phyloP scores from a whole-genome alignment of 192 early-diverging fungal genomes.

The Umbelopsis ramanniana region DNA sequence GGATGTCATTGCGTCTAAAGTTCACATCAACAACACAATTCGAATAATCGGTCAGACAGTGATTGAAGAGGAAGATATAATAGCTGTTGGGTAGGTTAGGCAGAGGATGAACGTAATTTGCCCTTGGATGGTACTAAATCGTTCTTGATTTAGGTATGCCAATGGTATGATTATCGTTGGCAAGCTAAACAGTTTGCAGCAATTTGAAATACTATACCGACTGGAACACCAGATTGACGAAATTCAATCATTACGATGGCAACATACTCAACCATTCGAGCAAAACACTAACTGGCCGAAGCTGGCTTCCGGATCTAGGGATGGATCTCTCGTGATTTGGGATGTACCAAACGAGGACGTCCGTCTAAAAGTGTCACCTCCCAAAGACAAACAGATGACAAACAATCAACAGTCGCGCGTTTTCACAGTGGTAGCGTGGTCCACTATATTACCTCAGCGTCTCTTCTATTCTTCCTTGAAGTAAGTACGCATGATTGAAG shows the following conservation, averaged over 20 bases:
- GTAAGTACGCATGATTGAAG: background rate
- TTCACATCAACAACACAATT: background rate
- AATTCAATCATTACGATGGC: slow-evolving; percentile 54
- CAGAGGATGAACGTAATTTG: no score
- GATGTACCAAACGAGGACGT: slow-evolving; percentile 1
- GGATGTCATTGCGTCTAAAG: background rate
- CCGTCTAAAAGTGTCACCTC: background rate
- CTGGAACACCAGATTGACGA: slow-evolving; percentile 46
- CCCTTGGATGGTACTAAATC: background rate
- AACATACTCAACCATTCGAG: slow-evolving; percentile 6
- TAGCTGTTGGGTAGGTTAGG: background rate
- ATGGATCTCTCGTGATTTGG: background rate
- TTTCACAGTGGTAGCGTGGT: background rate
- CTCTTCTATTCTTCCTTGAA: background rate
- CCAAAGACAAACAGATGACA: slow-evolving; percentile 14
- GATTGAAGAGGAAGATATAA: background rate
- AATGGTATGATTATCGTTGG: slow-evolving; percentile 15
- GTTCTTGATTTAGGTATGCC: background rate
- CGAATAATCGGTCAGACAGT: background rate
- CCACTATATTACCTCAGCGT: background rate
- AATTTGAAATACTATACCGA: slow-evolving; percentile 31
- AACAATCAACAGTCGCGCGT: background rate
- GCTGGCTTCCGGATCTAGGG: slow-evolving; percentile 1
- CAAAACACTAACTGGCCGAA: background rate
- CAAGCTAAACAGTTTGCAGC: background rate